phyloP scores from a whole-genome alignment of 2,329 filamentous ascomycete genomes.

The Ustulina deusta region DNA sequence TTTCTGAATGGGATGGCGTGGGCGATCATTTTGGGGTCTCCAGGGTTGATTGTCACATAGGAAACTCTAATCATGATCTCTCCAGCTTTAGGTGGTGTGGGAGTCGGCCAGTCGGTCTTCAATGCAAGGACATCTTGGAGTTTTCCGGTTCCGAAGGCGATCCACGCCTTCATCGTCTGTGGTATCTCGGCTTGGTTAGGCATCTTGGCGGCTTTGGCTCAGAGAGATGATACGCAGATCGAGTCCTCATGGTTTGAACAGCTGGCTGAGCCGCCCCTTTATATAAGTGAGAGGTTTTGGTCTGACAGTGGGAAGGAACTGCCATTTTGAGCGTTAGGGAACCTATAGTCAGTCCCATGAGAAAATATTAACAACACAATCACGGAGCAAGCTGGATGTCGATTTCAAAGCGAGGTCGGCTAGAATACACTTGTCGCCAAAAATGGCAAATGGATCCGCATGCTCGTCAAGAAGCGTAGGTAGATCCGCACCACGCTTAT shows the following conservation, averaged over 20 bases:
- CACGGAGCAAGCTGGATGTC: not conserved
- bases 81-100: slow-evolving; percentile 31
- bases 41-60: slow-evolving; percentile 55
- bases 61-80: slow-evolving; percentile 51
- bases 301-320: not conserved
- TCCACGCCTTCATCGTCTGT: slow-evolving; percentile 49
- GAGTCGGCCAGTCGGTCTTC: slow-evolving; percentile 41
- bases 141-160: slow-evolving; percentile 46
- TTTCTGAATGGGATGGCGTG: slow-evolving; percentile 50
- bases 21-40: slow-evolving; percentile 51
- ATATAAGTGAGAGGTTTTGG: slow-evolving; percentile 4
- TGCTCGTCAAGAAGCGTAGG: not conserved
- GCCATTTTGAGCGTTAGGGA: not conserved
- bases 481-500: slow-evolving; percentile 27
- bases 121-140: slow-evolving; percentile 46
- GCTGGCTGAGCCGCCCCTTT: slow-evolving; percentile 1
- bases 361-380: not conserved
- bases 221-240: not conserved
- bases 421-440: not conserved
- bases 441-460: slow-evolving; percentile 26
- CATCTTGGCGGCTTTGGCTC: slow-evolving; percentile 8
- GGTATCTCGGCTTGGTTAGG: slow-evolving; percentile 23
- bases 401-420: slow-evolving; percentile 26
- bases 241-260: slow-evolving; percentile 6
- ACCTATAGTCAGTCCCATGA: too few species aligned